Evolutionary conservation across 2,329 filamentous ascomycete genomes (phyloP).

Genomic region (Talaromyces sp.): DNA sequence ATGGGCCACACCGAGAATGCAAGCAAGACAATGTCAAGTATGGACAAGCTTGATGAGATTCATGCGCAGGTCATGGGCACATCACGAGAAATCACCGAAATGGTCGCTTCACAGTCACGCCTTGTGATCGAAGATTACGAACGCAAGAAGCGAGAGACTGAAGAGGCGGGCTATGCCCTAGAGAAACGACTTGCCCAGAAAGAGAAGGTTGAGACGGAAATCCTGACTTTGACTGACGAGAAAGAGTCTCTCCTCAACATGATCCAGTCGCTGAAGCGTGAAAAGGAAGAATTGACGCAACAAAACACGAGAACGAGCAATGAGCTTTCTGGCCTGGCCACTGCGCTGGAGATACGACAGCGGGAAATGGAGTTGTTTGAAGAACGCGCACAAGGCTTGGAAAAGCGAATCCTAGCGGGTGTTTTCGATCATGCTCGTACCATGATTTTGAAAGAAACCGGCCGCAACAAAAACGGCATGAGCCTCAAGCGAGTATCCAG

Average conservation of each 20-base stretch:
- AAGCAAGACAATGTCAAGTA: conserved; percentile 65
- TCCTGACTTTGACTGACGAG: conserved; percentile 51
- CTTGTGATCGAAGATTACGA: conserved; percentile 73
- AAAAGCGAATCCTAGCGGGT: conserved; percentile 88
- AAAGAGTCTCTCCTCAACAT: conserved; percentile 59
- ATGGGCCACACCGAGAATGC: conserved; percentile 51
- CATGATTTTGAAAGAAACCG: conserved; percentile 69
- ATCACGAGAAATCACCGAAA: conserved; percentile 76
- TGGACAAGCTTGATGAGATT: conserved; percentile 82
- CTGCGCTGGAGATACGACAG: conserved; percentile 78
- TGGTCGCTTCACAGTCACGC: conserved; percentile 71
- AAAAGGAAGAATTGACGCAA: conserved; percentile 64
- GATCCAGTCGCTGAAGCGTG: conserved; percentile 43
- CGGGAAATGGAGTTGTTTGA: conserved; percentile 94
- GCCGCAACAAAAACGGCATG: conserved; percentile 48
- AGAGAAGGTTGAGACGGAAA: conserved; percentile 55
- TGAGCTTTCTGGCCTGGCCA: conserved; percentile 87
- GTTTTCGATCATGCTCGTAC: conserved; percentile 89
- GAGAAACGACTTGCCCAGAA: conserved; percentile 69
- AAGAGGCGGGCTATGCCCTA: conserved; percentile 74
- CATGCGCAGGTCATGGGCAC: conserved; percentile 82
- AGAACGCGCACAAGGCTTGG: conserved; percentile 76
- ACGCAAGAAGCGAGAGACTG: conserved; percentile 70
- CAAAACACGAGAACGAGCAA: conserved; percentile 77
- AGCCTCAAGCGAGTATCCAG: conserved; percentile 50